Percentiles rank a stretch among this genome's conserved stretches.
Conservation (phyloP, 106 monocot genomes). For the Chionographis japonica region DNA sequence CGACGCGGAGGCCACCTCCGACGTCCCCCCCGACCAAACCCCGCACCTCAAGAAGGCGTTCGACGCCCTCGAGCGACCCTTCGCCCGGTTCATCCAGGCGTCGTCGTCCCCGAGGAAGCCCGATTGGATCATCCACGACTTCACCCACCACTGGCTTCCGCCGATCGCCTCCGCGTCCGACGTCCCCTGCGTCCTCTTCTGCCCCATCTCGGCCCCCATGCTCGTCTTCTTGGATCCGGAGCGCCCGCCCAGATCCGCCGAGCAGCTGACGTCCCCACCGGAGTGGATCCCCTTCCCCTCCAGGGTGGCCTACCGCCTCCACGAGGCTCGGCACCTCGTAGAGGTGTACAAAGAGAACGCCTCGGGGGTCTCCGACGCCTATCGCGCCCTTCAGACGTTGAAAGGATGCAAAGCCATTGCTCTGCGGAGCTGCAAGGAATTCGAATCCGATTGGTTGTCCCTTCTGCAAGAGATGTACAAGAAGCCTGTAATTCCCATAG, state of each 20-base stretch:
- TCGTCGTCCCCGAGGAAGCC: not conserved
- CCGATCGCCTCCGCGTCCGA: not conserved
- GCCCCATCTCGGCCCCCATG: conserved; percentile 4
- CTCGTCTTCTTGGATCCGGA: not conserved
- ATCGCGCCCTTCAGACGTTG: too few species aligned
- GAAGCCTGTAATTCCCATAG: too few species aligned
- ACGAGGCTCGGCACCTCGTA: too few species aligned
- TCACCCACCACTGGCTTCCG: conserved; percentile 12
- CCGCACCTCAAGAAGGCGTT: conserved; percentile 6
- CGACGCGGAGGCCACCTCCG: conserved; percentile 10
- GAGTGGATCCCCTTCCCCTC: not conserved
- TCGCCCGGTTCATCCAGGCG: not conserved
- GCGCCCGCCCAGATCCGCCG: too few species aligned
- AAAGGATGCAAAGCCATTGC: too few species aligned
- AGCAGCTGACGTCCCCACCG: not conserved
- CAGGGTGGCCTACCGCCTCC: too few species aligned
- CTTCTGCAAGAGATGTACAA: too few species aligned
- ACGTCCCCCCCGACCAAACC: conserved; percentile 1
- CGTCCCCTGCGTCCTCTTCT: conserved; percentile 12
- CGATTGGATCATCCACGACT: conserved; percentile 33
- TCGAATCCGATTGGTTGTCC: too few species aligned
- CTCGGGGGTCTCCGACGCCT: too few species aligned
- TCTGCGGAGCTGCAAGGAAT: too few species aligned
- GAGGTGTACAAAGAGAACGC: too few species aligned
- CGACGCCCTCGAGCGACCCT: conserved; percentile 11